These are phyloP conservation scores for Curvularia spicifera DNA, from an alignment of 2,329 filamentous ascomycete species.

Conservation along the genomic window DNA sequence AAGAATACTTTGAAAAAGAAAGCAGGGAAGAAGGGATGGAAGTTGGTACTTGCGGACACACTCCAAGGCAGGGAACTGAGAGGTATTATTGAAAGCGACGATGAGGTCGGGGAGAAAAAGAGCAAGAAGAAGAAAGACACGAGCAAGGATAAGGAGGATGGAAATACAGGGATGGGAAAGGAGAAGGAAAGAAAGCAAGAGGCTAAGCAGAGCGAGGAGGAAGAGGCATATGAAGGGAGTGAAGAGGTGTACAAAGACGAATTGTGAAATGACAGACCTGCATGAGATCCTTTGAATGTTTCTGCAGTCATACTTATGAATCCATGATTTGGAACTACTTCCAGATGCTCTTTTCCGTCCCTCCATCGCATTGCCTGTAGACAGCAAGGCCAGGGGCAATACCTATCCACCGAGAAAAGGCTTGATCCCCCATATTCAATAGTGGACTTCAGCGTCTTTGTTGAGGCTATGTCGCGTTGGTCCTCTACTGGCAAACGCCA, in stretches of 20 bases:
- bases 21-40: conserved; percentile 77
- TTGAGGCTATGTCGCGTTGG: not conserved
- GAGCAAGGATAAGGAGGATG: conserved; percentile 50
- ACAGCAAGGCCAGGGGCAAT: not conserved
- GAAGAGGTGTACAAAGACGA: conserved; percentile 53
- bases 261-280: conserved; percentile 20
- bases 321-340: not conserved
- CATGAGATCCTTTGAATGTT: not conserved
- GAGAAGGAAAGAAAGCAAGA: conserved; percentile 27
- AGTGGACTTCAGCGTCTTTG: not conserved
- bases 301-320: not conserved
- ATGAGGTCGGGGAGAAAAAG: conserved; percentile 55
- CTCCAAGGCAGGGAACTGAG: conserved; percentile 70
- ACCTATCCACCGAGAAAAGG: not conserved
- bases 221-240: conserved; percentile 44
- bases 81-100: conserved; percentile 69
- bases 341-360: not conserved
- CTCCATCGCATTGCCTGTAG: not conserved
- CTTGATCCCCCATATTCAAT: not conserved
- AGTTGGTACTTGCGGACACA: conserved; percentile 77
- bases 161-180: conserved; percentile 20
- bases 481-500: not conserved
- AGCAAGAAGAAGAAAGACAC: conserved; percentile 47
- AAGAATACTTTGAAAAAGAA: conserved; percentile 70
- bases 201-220: conserved; percentile 27